phyloP scores from a whole-genome alignment of 495 filamentous ascomycete genomes.

The Chaetomium cochliodes region DNA sequence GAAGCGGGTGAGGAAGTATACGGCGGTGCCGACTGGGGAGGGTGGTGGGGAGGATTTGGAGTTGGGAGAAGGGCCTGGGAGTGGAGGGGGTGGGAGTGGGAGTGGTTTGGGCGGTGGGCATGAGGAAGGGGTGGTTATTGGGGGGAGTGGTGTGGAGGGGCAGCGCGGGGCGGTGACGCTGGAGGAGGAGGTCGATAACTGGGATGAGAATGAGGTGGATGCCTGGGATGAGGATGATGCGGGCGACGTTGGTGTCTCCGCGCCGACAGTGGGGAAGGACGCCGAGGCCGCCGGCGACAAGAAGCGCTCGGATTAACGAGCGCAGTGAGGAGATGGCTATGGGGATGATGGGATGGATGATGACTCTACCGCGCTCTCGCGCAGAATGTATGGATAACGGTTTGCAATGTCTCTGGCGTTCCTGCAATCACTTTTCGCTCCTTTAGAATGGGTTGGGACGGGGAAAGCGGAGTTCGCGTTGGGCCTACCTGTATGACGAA shows the following conservation, averaged over 20 bases:
- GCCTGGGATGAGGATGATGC: slow-evolving; percentile 67
- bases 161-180: slow-evolving; percentile 38
- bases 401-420: slow-evolving; percentile 17
- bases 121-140: slow-evolving; percentile 41
- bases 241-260: slow-evolving; percentile 37
- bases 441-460: slow-evolving; percentile 9
- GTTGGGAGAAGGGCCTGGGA: slow-evolving; percentile 55
- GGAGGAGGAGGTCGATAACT: slow-evolving; percentile 76
- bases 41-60: slow-evolving; percentile 55
- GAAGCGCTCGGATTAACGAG: slow-evolving; percentile 42
- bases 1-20: slow-evolving; percentile 72
- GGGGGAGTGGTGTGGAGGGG: slow-evolving; percentile 24
- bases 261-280: slow-evolving; percentile 23
- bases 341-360: too few relatives aligned
- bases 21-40: slow-evolving; percentile 54
- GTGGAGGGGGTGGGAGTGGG: slow-evolving; percentile 25
- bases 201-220: slow-evolving; percentile 78
- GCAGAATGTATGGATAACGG: slow-evolving; percentile 23
- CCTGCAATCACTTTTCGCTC: slow-evolving; percentile 17
- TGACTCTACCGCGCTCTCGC: slow-evolving; percentile 5
- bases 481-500: slow-evolving; percentile 7
- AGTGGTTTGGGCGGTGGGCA: slow-evolving; percentile 15
- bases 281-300: slow-evolving; percentile 31
- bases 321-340: background rate
- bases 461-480: slow-evolving; percentile 3